A percentile compares a stretch with the other conserved stretches of the same genome.
Conservation (phyloP, 2,329 filamentous ascomycete genomes). For the Epichloe bromicola region DNA sequence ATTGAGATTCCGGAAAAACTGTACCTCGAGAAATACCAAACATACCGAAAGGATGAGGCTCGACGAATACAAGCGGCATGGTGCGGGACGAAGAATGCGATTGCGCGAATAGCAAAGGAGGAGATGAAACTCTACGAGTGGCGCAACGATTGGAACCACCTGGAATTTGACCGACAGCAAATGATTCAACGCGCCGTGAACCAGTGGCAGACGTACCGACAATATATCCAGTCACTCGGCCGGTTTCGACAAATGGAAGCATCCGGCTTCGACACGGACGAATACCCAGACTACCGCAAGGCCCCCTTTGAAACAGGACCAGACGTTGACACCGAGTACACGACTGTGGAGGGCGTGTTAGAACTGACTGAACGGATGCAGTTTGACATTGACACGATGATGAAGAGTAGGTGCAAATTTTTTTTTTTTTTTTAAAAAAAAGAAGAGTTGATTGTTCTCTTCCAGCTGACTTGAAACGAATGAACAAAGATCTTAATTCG, state of each 20-base stretch:
- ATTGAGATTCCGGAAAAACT: conserved; percentile 38
- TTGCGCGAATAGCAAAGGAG: conserved; percentile 12
- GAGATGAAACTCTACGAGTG: conserved; percentile 16
- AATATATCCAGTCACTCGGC: conserved; percentile 24
- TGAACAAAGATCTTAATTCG: conserved; percentile 15
- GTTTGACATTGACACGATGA: conserved; percentile 19
- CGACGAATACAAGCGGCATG: conserved; percentile 28
- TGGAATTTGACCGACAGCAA: conserved; percentile 16
- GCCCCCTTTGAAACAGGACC: conserved; percentile 24
- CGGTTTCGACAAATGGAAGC: conserved; percentile 24
- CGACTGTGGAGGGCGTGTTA: conserved; percentile 22
- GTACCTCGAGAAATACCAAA: conserved; percentile 42
- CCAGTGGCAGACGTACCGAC: conserved; percentile 19
- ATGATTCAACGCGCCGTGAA: conserved; percentile 17
- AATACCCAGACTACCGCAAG: conserved; percentile 25
- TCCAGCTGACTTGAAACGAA: not conserved
- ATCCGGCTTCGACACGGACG: conserved; percentile 24
- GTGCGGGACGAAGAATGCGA: conserved; percentile 19
- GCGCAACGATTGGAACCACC: conserved; percentile 14
- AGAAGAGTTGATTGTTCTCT: conserved; percentile 3
- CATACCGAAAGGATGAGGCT: conserved; percentile 31
- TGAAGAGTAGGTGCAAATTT: conserved; percentile 20
- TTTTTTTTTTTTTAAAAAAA: conserved; percentile 7
- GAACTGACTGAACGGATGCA: conserved; percentile 20
- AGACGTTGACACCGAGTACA: conserved; percentile 17